These are phyloP conservation scores for Intubia oerlemansii DNA, from an alignment of 2,329 filamentous ascomycete genomes.

Conservation along the genomic window DNA sequence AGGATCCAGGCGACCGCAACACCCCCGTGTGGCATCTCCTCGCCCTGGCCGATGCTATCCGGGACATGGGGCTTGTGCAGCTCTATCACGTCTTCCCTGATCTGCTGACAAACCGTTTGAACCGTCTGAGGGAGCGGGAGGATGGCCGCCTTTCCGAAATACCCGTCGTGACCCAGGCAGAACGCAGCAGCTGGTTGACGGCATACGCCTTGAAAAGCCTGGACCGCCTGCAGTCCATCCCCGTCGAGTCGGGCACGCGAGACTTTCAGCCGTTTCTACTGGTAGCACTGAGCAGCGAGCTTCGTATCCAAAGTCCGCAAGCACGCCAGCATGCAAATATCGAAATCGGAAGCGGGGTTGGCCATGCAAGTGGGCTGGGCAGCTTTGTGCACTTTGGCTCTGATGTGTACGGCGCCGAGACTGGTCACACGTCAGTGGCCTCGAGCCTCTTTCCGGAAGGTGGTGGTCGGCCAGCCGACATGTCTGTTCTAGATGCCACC, in stretches of 20 bases:
- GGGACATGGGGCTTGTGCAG: slow-evolving; percentile 28
- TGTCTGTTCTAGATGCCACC: no score
- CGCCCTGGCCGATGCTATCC: slow-evolving; percentile 28
- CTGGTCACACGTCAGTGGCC: no score
- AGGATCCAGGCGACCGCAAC: slow-evolving; percentile 26
- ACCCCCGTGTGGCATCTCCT: slow-evolving; percentile 30
- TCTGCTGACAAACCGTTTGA: slow-evolving; percentile 21
- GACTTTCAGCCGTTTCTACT: slow-evolving; percentile 31
- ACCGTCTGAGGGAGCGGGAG: slow-evolving; percentile 10
- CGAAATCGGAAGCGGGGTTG: no score
- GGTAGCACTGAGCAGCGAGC: slow-evolving; percentile 26
- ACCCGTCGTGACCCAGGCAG: slow-evolving; percentile 2
- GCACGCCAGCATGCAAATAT: no score
- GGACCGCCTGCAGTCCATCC: slow-evolving; percentile 23
- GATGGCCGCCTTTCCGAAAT: slow-evolving; percentile 7
- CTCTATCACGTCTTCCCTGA: slow-evolving; percentile 32
- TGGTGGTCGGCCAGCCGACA: no score
- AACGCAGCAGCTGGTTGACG: slow-evolving; percentile 21
- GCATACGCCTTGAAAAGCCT: slow-evolving; percentile 28
- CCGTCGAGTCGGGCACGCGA: slow-evolving; percentile 28
- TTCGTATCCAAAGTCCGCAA: no score
- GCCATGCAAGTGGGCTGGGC: no score
- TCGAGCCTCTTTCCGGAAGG: no score
- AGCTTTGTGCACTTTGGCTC: no score
- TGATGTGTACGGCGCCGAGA: no score